Base-by-base conservation (phyloP, 169 alveolate species). In the Plasmodium berghei region DNA sequence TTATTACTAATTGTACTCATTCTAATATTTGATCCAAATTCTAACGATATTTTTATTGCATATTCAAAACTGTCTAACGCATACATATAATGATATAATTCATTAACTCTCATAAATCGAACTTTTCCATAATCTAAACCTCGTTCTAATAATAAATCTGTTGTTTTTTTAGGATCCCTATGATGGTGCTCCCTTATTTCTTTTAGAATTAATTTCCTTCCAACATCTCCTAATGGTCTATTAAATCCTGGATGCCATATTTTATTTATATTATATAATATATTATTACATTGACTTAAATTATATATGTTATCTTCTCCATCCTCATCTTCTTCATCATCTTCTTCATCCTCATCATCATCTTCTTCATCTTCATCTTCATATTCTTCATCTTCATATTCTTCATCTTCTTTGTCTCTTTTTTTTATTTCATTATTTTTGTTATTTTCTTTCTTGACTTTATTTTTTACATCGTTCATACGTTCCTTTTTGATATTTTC, bases 81-180 rank as follows among this genome's bases (percentile, higher is more conserved):
- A 49, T 75, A 75, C 89, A 75, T 75, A 63, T 75, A 75, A 75
- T 75, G 89, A 22, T 75, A 75, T 42, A 75, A 55, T 58, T 75
- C 89, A 52, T 67, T 75, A 10, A 75, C 89, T 54, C 46, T 75
- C 89, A 75, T 75, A 18, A 75, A 75, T 9, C 89, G 70, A 6
- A 75, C 89, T 24, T 63, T 75, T 1, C 89, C 89, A 49, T 75
- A 75, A 28, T 75, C 89, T 1, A 75, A 42, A 9, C 89, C 89
- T 62, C 55, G 28, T 1, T 67, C 6, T 40, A 18, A 12, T 10
- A 75, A 55, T 6, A 42, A 56, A 0, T 64, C 49, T n/a, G 75
- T 75, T 22, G 89, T 75, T 49, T 75, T 63, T 12, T 34, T 12
- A 46, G 89, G 75, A 12, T 75, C 62, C 22, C 52, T 75, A 49